Evolutionary conservation across 2,329 filamentous ascomycete genomes (phyloP), one percentile per base, ranked within the genome.

Genomic region (Gaeumannomyces sp.): DNA sequence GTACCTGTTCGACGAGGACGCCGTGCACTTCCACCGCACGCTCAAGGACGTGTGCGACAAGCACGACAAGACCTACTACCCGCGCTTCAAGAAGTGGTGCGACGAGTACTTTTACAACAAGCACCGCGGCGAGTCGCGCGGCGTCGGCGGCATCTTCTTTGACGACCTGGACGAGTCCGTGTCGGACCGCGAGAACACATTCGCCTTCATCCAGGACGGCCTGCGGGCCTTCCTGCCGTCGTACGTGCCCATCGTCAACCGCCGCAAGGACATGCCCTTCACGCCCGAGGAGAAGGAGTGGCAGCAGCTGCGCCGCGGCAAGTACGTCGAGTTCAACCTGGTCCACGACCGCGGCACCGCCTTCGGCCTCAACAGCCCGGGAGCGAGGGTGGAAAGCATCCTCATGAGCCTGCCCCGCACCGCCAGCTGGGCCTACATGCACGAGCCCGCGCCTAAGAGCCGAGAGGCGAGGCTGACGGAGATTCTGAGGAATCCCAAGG

Each of bases 241-340:
- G 0, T 99, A 98, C 73, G 72, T 97, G 1, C 94, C 95, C 33
- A 97, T 99, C 69, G 86, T 99, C 66, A 85, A 93, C 73, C 89
- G 84, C 75, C 83, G 95, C 70, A 98, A 96, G 81, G 90, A 97
- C 72, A 93, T 97, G 92, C 88, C 91, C 0, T 99, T 87, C 72
- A 93, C 87, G 0, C 89, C 90, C 61, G 83, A 88, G 70, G 91
- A 97, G 79, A 97, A 97, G 81, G 87, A 91, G 69, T 99, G 95
- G 95, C 95, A 99, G 80, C 95, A 98, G 80, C 83, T 99, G 68
- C 85, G 95, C 62, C 83, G 95, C 69, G 95, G 95, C n/a, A 85
- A 93, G 72, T 99, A 99, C 75, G 95, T 99, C 68, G 95, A 99
- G 78, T 99, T 99, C 78, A 99, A 99, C 78, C 84, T 99, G 53